Evolutionary conservation across 345 rosid species (phyloP).

Genomic region (Passiflora organensis): DNA sequence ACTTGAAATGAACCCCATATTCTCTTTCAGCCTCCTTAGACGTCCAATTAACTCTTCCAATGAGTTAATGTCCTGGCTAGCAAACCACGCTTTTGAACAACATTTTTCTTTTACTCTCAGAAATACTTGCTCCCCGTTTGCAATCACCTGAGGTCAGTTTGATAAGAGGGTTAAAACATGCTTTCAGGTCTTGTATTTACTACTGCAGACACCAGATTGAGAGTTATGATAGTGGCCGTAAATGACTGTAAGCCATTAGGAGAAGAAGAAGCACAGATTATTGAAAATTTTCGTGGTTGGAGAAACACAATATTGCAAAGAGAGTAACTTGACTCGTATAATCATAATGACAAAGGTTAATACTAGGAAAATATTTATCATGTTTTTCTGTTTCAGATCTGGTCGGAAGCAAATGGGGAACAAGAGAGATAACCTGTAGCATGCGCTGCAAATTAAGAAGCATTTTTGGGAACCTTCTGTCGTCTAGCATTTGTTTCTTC

Average conservation of each 20-base stretch:
- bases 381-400: slow-evolving; percentile 2
- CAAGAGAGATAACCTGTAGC: slow-evolving; percentile 58
- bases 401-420: neutral
- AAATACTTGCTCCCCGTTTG: slow-evolving; percentile 93
- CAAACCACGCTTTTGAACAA: slow-evolving; percentile 69
- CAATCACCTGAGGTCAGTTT: slow-evolving; percentile 55
- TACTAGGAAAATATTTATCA: too few species aligned
- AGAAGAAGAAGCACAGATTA: neutral
- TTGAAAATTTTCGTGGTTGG: neutral
- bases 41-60: slow-evolving; percentile 79
- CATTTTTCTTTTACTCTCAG: slow-evolving; percentile 90
- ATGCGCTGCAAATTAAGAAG: slow-evolving; percentile 90
- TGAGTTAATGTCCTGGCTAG: slow-evolving; percentile 48
- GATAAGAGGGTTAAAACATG: slow-evolving; percentile 2
- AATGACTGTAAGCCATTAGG: too few species aligned
- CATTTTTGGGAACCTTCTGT: slow-evolving; percentile 89
- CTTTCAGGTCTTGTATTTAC: too few species aligned
- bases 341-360: too few species aligned
- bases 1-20: slow-evolving; percentile 84
- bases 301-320: neutral
- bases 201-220: too few species aligned
- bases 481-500: slow-evolving; percentile 92
- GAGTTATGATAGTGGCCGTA: too few species aligned
- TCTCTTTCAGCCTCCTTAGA: slow-evolving; percentile 84
- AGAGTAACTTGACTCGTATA: too few species aligned